These are phyloP conservation scores for Solanum acaule DNA, from an alignment of 257 asterid genomes.

Conservation along the genomic window DNA sequence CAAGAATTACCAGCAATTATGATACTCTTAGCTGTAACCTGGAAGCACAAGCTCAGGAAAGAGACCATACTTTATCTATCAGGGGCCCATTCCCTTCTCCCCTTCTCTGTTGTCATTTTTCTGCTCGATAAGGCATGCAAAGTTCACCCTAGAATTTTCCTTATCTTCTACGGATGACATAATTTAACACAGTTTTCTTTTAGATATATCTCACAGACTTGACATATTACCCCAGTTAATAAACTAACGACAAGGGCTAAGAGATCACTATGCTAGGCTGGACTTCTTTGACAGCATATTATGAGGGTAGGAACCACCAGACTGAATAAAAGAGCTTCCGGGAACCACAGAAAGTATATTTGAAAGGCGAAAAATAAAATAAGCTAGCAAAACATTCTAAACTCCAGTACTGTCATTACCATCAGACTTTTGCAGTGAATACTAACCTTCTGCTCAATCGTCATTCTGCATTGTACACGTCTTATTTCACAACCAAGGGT, in stretches of 20 bases:
- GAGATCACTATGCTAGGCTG: background rate
- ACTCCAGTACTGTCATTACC: background rate
- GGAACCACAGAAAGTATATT: background rate
- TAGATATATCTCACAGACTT: background rate
- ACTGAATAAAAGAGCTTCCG: background rate
- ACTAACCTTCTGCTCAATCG: slow-evolving; percentile 57
- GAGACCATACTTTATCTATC: background rate
- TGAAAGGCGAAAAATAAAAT: background rate
- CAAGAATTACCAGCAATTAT: background rate
- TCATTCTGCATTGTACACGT: slow-evolving; percentile 33
- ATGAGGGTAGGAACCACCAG: background rate
- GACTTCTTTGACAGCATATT: background rate
- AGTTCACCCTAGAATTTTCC: background rate
- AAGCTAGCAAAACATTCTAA: background rate
- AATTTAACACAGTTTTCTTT: background rate
- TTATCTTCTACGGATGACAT: background rate
- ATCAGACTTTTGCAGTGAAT: background rate
- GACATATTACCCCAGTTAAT: background rate
- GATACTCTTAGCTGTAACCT: background rate
- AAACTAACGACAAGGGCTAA: background rate
- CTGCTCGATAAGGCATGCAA: background rate
- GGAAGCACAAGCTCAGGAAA: background rate
- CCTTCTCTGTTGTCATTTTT: background rate
- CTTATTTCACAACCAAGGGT: slow-evolving; percentile 38
- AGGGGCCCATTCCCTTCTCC: background rate